A percentile compares a stretch with the other conserved stretches of the same genome.
These are phyloP conservation scores for Albophoma yamanashiensis DNA, from an alignment of 2,329 filamentous ascomycete genomes.

Conservation along the genomic window DNA sequence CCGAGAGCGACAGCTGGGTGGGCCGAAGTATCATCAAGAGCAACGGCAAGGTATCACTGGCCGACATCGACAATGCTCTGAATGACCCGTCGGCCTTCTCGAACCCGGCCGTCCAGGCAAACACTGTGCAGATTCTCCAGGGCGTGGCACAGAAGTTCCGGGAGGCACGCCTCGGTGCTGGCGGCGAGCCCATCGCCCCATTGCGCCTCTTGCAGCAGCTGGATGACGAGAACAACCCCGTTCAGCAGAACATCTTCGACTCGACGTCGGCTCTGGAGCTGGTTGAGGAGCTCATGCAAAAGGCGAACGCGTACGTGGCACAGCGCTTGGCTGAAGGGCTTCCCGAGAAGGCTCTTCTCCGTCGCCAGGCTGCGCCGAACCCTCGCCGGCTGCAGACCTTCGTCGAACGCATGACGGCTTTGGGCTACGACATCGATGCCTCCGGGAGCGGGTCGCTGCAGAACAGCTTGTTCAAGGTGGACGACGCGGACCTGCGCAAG, in stretches of 20 bases:
- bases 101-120: conserved; percentile 54
- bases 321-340: conserved; percentile 69
- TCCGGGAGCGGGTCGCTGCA: conserved; percentile 85
- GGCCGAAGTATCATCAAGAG: conserved; percentile 93
- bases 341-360: conserved; percentile 86
- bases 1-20: conserved; percentile 85
- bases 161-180: conserved; percentile 73
- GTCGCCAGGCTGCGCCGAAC: conserved; percentile 77
- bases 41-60: conserved; percentile 71
- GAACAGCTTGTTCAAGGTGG: conserved; percentile 88
- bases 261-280: conserved; percentile 82
- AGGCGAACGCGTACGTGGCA: conserved; percentile 82
- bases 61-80: conserved; percentile 77
- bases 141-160: conserved; percentile 83
- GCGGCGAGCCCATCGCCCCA: conserved; percentile 68
- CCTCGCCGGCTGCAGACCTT: conserved; percentile 82
- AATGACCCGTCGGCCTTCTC: conserved; percentile 50
- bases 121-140: conserved; percentile 74
- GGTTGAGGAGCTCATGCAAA: conserved; percentile 90
- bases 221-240: conserved; percentile 95
- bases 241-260: conserved; percentile 93
- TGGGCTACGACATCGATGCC: conserved; percentile 83
- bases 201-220: conserved; percentile 86
- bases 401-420: conserved; percentile 81
- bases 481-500: conserved; percentile 82